Evolutionary conservation across 1,284 basidiomycete species (phyloP), one percentile per base, ranked within the genome.

Genomic region (Golubevia sp.): DNA sequence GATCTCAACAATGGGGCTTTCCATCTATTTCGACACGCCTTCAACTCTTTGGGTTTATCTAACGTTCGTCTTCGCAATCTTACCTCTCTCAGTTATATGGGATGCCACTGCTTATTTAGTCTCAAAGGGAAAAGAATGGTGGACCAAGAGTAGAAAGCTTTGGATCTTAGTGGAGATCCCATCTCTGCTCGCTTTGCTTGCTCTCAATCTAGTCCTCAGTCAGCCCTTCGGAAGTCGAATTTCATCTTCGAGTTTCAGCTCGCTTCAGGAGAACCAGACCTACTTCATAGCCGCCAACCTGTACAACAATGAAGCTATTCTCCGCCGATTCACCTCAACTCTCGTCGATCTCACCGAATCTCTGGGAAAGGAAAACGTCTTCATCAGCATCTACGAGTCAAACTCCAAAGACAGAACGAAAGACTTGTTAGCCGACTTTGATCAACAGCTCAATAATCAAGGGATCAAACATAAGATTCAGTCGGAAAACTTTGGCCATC

Each of bases 331-430:
- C 62, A 56, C 63, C 0, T 25, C 62, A 0, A 64, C 70, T 1
- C 63, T 79, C 55, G 55, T 70, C 30, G 25, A 23, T 26, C 58
- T 75, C 53, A 64, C 72, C 52, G 25, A 67, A 13, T 58, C 59
- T 0, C 58, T 79, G 15, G 76, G 76, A 8, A 18, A 53, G 1
- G 62, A 65, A 23, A 71, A 73, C 34, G 73, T 70, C 18, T 79
- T 59, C 50, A 65, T 79, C 4, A 71, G 68, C 2, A 73, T 79
- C 62, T 75, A 75, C 61, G 76, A 79, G 55, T 77, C 75, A 25
- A 64, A 79, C 38, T 76, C 74, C 1, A 61, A 62, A 34, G 76
- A 79, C 51, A 48, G 48, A 0, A 75, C 76, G 23, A 69, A 65
- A 20, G 20, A 34, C n/a, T 56, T 73, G 56, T 66, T 79, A 1